Conservation (phyloP, 306 rosid species). For the Quercus agrifolia region DNA sequence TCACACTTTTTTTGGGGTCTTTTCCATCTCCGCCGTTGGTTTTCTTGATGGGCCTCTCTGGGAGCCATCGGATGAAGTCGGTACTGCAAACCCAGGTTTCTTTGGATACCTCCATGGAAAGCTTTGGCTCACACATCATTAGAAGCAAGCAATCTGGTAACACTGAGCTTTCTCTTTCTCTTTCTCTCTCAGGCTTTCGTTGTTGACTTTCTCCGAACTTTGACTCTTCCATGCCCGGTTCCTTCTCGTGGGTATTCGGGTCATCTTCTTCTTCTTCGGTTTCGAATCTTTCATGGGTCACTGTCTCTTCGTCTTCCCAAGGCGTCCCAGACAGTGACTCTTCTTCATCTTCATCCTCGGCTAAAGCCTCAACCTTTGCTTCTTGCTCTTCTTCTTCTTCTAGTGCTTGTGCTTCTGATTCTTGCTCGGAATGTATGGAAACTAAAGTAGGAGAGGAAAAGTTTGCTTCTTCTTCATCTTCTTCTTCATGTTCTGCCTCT, state of each 20-base stretch:
- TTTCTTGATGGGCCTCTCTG: constrained; percentile 52
- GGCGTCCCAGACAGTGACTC: constrained; percentile 1
- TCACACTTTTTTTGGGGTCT: constrained; percentile 32
- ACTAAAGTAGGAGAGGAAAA: constrained; percentile 17
- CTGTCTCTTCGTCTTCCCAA: constrained; percentile 20
- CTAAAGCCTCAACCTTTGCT: constrained; percentile 3
- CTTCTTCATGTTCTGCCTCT: neutral
- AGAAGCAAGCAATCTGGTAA: constrained; percentile 82
- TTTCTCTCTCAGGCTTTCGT: constrained; percentile 19
- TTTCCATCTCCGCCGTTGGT: constrained; percentile 10
- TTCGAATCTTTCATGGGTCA: constrained; percentile 24
- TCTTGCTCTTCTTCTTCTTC: constrained; percentile 10
- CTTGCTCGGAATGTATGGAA: neutral
- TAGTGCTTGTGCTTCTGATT: constrained; percentile 18
- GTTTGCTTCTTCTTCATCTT: constrained; percentile 10
- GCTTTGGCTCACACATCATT: constrained; percentile 97
- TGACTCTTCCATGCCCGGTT: constrained; percentile 18
- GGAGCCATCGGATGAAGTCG: constrained; percentile 74
- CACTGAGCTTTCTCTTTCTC: constrained; percentile 20
- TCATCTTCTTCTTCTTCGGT: neutral
- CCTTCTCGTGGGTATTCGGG: constrained; percentile 6
- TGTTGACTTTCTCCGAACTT: constrained; percentile 28
- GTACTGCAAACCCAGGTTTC: constrained; percentile 94
- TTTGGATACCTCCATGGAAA: constrained; percentile 96
- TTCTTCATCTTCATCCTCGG: constrained; percentile 14